Evolutionary conservation across 2,329 filamentous ascomycete genomes (phyloP), one percentile per base, ranked within the genome.

Genomic region (Ophiostoma pallidulum): DNA sequence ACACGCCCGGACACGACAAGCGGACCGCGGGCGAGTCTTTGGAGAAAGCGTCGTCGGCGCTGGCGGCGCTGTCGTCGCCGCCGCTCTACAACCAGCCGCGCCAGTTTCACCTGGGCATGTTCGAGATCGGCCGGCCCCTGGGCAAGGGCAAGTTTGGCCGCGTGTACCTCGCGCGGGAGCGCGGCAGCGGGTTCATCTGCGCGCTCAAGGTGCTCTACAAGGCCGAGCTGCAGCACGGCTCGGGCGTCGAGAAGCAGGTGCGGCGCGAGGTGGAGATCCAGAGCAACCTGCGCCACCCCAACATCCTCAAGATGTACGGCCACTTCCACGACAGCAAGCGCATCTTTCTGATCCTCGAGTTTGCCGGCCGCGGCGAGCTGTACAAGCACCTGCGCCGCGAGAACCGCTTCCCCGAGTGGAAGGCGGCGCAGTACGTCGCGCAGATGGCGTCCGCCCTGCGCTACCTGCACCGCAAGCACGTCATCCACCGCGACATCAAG

Each of bases 401-500:
- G 62, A 78, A 78, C 66, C 78, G 82, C 39, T 94, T 94, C 64
- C 82, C 85, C 4, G 87, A 94, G 64, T 86, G 82, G 78, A 88
- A 88, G 64, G 86, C 87, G 8, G 86, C 86, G 22, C 84, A 89
- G 67, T 94, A 91, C 64, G 80, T 92, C 53, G 86, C 86, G 3
- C 87, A 94, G 66, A 92, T 92, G 86, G 85, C 86, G n/a, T 84
- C 84, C 38, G 89, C 89, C 0, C 70, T 95, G 57, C 82, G 83
- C 57, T 97, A 96, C 62, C 76, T 96, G 39, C 90, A 96, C 71
- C 88, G 88, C 64, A 97, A 97, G 71, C 89, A 96, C 64, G 86
- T 97, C 57, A 97, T 97, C 70, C 91, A 97, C 67, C 78, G 90
- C 50, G 90, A 97, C 59, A 97, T 97, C 70, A 97, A 97, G 72